Conservation (phyloP, 805 yeast species). For the Starmerella powellii region DNA sequence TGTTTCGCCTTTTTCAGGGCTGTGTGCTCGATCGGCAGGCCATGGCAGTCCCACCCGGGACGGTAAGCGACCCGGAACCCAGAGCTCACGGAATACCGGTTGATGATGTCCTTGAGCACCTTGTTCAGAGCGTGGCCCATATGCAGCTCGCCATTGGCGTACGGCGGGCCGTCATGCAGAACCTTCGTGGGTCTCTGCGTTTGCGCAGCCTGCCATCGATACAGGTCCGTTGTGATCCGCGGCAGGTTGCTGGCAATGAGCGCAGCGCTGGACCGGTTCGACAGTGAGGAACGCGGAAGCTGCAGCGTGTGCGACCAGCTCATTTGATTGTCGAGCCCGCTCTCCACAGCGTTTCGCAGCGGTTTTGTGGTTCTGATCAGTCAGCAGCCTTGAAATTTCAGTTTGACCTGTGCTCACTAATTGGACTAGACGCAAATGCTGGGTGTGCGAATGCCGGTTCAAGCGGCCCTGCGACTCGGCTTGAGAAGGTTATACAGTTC, state of each 20-base stretch:
- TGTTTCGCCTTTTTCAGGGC: conserved; percentile 40
- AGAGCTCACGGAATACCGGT: conserved; percentile 51
- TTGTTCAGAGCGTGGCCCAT: conserved; percentile 88
- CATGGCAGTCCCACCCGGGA: conserved; percentile 99
- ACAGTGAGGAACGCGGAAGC: conserved; percentile 60
- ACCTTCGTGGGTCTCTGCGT: conserved; percentile 32
- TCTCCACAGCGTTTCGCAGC: no score
- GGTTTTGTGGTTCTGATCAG: no score
- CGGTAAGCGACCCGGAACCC: conserved; percentile 56
- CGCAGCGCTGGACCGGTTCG: conserved; percentile 44
- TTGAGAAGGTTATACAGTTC: background rate
- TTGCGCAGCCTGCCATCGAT: conserved; percentile 45
- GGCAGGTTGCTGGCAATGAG: conserved; percentile 37
- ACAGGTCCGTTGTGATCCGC: conserved; percentile 46
- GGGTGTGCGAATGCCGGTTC: no score
- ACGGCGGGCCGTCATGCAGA: conserved; percentile 97
- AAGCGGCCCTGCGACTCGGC: no score
- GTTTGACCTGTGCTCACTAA: no score
- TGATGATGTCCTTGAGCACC: conserved; percentile 72
- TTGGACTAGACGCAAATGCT: no score
- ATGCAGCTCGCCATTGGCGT: conserved; percentile 91
- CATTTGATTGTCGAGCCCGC: no score
- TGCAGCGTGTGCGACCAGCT: conserved; percentile 41
- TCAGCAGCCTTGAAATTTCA: conserved; percentile 3
- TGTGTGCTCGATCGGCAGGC: conserved; percentile 87